These are phyloP conservation scores for Silene vulgaris DNA, from an alignment of 179 eudicot species.

Conservation along the genomic window DNA sequence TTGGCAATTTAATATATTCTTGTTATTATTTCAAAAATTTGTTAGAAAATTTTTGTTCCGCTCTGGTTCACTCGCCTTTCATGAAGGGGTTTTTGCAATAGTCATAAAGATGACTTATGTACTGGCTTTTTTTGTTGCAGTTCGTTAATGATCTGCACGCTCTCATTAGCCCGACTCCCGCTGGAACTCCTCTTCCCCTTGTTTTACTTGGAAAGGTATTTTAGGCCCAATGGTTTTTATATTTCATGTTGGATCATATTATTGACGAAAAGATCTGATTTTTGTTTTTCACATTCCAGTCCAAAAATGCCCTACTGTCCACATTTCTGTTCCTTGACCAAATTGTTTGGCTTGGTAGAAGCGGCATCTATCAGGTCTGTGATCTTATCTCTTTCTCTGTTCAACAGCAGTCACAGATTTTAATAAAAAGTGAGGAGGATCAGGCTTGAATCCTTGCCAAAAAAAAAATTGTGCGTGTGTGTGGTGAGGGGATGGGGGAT, in stretches of 20 bases:
- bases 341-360: slow-evolving; percentile 94
- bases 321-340: slow-evolving; percentile 97
- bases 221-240: neutral
- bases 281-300: slow-evolving; percentile 38
- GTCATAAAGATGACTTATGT: slow-evolving; percentile 19
- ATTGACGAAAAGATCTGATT: slow-evolving; percentile 15
- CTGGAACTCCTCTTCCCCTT: slow-evolving; percentile 86
- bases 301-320: slow-evolving; percentile 85
- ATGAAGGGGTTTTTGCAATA: neutral
- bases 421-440: neutral
- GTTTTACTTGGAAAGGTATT: slow-evolving; percentile 86
- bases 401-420: neutral
- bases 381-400: slow-evolving; percentile 10
- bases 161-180: slow-evolving; percentile 74
- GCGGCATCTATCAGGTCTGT: slow-evolving; percentile 80
- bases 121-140: slow-evolving; percentile 38
- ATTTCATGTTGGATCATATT: neutral
- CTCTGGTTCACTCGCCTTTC: neutral
- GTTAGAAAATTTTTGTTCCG: neutral
- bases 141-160: slow-evolving; percentile 92
- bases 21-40: neutral
- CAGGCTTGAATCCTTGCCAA: neutral
- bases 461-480: no score
- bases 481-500: no score
- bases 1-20: neutral